Evolutionary conservation across 257 asterid species (phyloP), one percentile per base, ranked within the genome.

Genomic region (Nicotiana benthamiana): DNA sequence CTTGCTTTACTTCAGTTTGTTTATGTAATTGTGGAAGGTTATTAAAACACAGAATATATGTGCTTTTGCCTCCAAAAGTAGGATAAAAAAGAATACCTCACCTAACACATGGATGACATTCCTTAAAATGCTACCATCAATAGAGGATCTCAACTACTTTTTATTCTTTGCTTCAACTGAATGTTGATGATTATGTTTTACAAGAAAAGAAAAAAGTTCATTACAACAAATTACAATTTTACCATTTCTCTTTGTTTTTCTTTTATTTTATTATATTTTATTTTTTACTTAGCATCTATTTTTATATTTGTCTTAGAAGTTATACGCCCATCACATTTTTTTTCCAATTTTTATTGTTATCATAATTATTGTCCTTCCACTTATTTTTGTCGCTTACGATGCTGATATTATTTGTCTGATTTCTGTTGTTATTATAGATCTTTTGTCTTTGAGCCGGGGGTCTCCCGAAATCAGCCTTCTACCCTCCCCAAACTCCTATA

Each of bases 91-190:
- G 77, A 70, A 82, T 75, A 77, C n/a, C 64, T 82, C 56, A 65
- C 83, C 80, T 1, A 82, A 87, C 93, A 90, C 80, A 82, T 90
- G 91, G 24, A 77, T 57, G 81, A 15, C 80, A 28, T 79, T 81
- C 93, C 93, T 64, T 77, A 17, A 84, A 87, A 79, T 78, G 75
- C 89, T 85, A 79, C 90, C 87, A 63, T 28, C 20, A 81, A 79
- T 84, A 82, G 40, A 72, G 92, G 97, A 90, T 93, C 96, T 88
- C 79, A 86, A 87, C 92, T 65, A 76, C 80, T 75, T 27, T 81
- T 53, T 54, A 36, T n/a, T 82, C 75, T 27, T 27, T 46, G 28
- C 59, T 76, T 82, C 64, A 75, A 81, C 80, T 83, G 34, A 85
- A n/a, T 34, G 6, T 67, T 81, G 72, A 52, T 75, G 57, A 28